Conservation (phyloP, 2,329 filamentous ascomycete species). For the Pseudohalonectria lignicola region DNA sequence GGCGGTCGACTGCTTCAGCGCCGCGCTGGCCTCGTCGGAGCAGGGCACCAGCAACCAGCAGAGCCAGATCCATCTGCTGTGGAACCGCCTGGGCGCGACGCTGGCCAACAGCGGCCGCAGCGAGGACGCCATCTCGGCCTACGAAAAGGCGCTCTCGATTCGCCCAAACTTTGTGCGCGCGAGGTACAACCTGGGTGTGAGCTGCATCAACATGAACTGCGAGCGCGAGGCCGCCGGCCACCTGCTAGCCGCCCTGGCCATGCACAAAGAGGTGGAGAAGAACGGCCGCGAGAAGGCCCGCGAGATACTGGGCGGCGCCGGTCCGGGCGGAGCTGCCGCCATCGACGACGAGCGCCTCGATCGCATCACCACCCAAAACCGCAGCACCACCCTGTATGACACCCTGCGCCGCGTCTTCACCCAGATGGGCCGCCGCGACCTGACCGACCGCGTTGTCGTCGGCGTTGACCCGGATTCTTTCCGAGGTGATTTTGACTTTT, state of each 20-base stretch:
- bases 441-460: conserved; percentile 76
- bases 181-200: conserved; percentile 91
- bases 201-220: conserved; percentile 95
- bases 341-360: conserved; percentile 64
- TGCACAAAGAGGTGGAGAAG: conserved; percentile 90
- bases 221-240: conserved; percentile 89
- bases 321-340: conserved; percentile 28
- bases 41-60: conserved; percentile 73
- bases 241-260: conserved; percentile 79
- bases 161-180: conserved; percentile 96
- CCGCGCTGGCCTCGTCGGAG: conserved; percentile 78
- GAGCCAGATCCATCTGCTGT: conserved; percentile 83
- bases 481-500: conserved; percentile 83
- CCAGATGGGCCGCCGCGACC: conserved; percentile 82
- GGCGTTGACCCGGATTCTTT: conserved; percentile 89
- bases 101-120: conserved; percentile 87
- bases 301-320: conserved; percentile 60
- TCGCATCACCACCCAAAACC: conserved; percentile 85
- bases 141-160: conserved; percentile 81
- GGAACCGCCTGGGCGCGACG: conserved; percentile 94
- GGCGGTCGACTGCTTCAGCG: conserved; percentile 94
- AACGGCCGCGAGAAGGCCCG: conserved; percentile 74
- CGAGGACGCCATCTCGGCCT: conserved; percentile 94
- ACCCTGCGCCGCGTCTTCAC: conserved; percentile 90
- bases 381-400: conserved; percentile 94